Percentiles rank a stretch among this genome's conserved stretches.
These are phyloP conservation scores for Symbiodinium natans DNA, from an alignment of 73 alveolate genomes.

Conservation along the genomic window DNA sequence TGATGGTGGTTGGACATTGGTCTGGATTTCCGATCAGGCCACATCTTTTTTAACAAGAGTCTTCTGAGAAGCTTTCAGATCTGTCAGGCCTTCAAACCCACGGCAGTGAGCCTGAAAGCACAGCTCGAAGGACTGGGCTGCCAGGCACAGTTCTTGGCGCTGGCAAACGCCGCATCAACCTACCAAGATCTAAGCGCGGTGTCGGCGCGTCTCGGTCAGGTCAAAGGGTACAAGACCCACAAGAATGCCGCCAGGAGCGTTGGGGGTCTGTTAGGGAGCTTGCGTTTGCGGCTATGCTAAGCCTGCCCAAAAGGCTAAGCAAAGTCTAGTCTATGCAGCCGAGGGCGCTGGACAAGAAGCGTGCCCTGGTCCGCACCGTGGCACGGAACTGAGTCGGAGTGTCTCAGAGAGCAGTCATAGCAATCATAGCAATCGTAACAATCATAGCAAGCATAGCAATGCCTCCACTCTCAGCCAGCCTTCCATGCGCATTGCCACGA, in stretches of 20 bases:
- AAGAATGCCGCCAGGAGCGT: conserved; percentile 81
- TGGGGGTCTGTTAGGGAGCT: background rate
- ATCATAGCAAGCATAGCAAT: no score
- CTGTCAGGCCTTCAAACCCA: conserved; percentile 72
- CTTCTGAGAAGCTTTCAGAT: no score
- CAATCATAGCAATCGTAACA: no score
- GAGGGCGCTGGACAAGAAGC: conserved; percentile 93
- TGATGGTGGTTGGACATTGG: conserved; percentile 84
- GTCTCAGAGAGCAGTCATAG: no score
- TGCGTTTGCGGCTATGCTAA: background rate
- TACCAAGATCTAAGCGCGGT: background rate
- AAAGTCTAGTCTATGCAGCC: no score
- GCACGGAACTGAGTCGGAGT: background rate
- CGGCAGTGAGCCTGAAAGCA: conserved; percentile 49
- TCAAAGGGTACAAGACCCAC: conserved; percentile 90
- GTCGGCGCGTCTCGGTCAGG: conserved; percentile 28
- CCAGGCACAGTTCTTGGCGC: conserved; percentile 26
- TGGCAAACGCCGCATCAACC: no score
- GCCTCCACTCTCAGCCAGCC: no score
- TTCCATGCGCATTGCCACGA: background rate
- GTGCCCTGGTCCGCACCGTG: conserved; percentile 64
- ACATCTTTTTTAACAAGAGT: background rate
- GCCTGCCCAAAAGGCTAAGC: no score
- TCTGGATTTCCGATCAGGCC: conserved; percentile 89
- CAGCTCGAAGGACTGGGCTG: conserved; percentile 86